phyloP scores from a whole-genome alignment of 805 yeast species.

The Lachancea nothofagi region DNA sequence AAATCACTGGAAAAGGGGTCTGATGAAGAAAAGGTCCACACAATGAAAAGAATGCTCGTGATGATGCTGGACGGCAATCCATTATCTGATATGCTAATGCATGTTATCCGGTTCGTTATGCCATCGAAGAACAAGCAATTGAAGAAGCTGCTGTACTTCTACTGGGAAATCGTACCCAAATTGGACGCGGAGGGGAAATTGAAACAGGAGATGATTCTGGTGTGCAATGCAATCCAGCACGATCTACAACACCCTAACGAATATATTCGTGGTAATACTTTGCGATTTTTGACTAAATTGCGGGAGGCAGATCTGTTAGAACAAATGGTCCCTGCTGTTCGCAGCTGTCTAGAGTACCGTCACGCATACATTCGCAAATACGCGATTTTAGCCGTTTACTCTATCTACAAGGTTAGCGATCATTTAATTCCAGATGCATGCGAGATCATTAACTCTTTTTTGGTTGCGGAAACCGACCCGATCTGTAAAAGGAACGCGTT shows the following conservation, averaged over 20 bases:
- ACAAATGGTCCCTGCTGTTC: slow-evolving; percentile 88
- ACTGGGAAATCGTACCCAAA: slow-evolving; percentile 98
- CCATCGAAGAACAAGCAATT: slow-evolving; percentile 88
- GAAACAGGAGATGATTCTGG: slow-evolving; percentile 97
- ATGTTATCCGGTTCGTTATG: slow-evolving; percentile 94
- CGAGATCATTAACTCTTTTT: slow-evolving; percentile 66
- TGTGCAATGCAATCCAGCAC: slow-evolving; percentile 95
- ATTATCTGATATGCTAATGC: slow-evolving; percentile 91
- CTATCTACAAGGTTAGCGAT: slow-evolving; percentile 76
- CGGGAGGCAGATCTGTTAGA: slow-evolving; percentile 91
- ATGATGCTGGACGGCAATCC: slow-evolving; percentile 90
- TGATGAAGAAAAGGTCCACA: slow-evolving; percentile 79
- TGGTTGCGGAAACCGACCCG: slow-evolving; percentile 81
- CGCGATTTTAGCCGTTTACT: slow-evolving; percentile 85
- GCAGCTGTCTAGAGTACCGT: slow-evolving; percentile 88
- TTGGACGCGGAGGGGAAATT: slow-evolving; percentile 81
- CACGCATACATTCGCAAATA: slow-evolving; percentile 97
- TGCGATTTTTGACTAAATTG: slow-evolving; percentile 84
- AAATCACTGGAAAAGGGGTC: slow-evolving; percentile 78
- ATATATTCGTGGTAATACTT: slow-evolving; percentile 90
- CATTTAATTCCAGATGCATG: slow-evolving; percentile 95
- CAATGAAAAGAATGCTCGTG: slow-evolving; percentile 83
- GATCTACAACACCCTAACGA: slow-evolving; percentile 98
- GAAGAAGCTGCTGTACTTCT: slow-evolving; percentile 86
- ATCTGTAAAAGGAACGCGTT: slow-evolving; percentile 95